These are phyloP conservation scores for Cladophialophora chaetospira DNA, from an alignment of 2,329 filamentous ascomycete species.

Conservation along the genomic window DNA sequence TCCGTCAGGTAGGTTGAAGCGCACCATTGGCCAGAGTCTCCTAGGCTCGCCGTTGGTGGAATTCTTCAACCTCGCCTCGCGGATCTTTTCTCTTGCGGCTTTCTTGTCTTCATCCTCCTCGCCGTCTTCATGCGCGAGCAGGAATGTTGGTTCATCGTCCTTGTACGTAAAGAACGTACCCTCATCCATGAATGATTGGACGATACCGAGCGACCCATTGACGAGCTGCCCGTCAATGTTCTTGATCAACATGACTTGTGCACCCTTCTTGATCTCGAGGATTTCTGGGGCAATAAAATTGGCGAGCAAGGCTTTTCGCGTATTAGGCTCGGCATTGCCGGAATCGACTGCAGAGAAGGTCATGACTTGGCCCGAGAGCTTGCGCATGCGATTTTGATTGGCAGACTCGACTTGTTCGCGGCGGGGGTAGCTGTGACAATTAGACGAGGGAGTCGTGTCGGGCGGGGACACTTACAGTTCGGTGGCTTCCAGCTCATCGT, in stretches of 20 bases:
- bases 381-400: conserved; percentile 72
- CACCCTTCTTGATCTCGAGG: conserved; percentile 82
- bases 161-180: conserved; percentile 61
- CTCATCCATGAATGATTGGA: conserved; percentile 77
- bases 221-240: conserved; percentile 93
- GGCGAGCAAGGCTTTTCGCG: conserved; percentile 74
- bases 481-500: conserved; percentile 77
- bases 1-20: conserved; percentile 79
- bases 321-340: conserved; percentile 66
- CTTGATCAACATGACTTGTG: conserved; percentile 99
- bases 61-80: conserved; percentile 50
- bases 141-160: conserved; percentile 59
- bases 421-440: conserved; percentile 70
- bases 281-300: conserved; percentile 91
- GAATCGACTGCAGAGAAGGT: conserved; percentile 74
- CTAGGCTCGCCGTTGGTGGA: conserved; percentile 50
- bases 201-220: conserved; percentile 88
- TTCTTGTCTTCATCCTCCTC: conserved; percentile 46
- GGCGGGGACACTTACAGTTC: conserved; percentile 63
- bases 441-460: not conserved
- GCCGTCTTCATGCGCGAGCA: conserved; percentile 44
- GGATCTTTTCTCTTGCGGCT: conserved; percentile 58
- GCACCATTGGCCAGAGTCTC: conserved; percentile 76
- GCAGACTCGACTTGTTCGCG: conserved; percentile 85
- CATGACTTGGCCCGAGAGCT: conserved; percentile 67